A percentile compares a stretch with the other conserved stretches of the same genome.
phyloP scores from a whole-genome alignment of 176 grass and related monocot species.

The Alopecurus myosuroides region DNA sequence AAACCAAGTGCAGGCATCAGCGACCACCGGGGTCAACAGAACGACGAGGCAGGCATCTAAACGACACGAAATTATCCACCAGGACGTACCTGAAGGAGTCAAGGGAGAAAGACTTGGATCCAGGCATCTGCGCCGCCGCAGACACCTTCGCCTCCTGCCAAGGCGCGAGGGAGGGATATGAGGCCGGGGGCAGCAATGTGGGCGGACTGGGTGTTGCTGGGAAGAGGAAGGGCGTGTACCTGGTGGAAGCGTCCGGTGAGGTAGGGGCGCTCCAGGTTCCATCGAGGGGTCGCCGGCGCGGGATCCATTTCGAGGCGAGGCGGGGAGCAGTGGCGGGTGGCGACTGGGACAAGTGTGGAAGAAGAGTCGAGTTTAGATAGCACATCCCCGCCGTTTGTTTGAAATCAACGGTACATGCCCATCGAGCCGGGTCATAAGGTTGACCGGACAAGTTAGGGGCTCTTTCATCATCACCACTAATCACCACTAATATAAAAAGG shows the following conservation, averaged over 20 bases:
- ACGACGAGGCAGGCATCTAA: neutral
- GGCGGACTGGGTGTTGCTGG: neutral
- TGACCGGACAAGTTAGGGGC: too few species aligned
- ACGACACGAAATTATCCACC: neutral
- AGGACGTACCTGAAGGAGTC: constrained; percentile 49
- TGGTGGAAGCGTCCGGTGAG: constrained; percentile 92
- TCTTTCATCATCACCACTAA: too few species aligned
- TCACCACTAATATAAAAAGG: too few species aligned
- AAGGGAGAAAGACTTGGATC: constrained; percentile 61
- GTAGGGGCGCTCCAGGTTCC: constrained; percentile 87
- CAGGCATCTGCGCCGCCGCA: constrained; percentile 31
- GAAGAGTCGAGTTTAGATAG: neutral
- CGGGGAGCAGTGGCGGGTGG: neutral
- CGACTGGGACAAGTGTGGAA: neutral
- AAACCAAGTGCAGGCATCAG: constrained; percentile 20
- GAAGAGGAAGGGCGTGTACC: constrained; percentile 26
- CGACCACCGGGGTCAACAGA: neutral
- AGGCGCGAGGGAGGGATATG: neutral
- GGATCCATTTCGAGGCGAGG: constrained; percentile 39
- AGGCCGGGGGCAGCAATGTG: constrained; percentile 1
- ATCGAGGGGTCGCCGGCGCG: constrained; percentile 64
- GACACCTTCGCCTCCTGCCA: constrained; percentile 66
- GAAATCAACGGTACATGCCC: neutral
- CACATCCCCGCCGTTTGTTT: neutral
- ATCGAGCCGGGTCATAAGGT: too few species aligned